Evolutionary conservation across 306 rosid genomes (phyloP).

Genomic region (Mimosa bimucronata): DNA sequence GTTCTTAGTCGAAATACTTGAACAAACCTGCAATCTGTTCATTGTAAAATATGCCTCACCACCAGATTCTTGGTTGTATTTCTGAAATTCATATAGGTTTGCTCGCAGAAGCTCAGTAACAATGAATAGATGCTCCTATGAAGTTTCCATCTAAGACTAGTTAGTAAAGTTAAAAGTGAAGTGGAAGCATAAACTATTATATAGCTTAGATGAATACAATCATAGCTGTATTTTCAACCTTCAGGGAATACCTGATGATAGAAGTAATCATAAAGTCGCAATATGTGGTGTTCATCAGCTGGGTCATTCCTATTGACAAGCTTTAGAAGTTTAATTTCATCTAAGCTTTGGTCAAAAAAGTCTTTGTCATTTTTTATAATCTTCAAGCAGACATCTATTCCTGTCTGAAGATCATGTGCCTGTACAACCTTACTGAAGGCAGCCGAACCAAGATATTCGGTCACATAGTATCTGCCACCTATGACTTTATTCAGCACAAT

Average conservation of each 20-base stretch:
- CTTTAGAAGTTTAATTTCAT: constrained; percentile 96
- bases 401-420: constrained; percentile 92
- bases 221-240: constrained; percentile 4
- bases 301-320: constrained; percentile 94
- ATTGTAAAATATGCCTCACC: constrained; percentile 84
- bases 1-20: constrained; percentile 27
- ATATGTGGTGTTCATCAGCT: constrained; percentile 70
- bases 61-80: constrained; percentile 91
- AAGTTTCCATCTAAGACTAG: constrained; percentile 31
- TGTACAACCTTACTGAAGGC: constrained; percentile 96
- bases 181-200: constrained; percentile 8
- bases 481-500: constrained; percentile 79
- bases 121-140: constrained; percentile 95
- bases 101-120: constrained; percentile 95
- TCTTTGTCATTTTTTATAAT: constrained; percentile 97
- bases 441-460: constrained; percentile 95
- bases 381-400: constrained; percentile 94
- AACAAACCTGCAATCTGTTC: constrained; percentile 86
- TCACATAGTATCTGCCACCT: constrained; percentile 86
- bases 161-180: constrained; percentile 16
- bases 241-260: constrained; percentile 76
- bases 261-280: constrained; percentile 96
- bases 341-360: constrained; percentile 95
- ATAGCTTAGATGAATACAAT: constrained; percentile 17
- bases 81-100: constrained; percentile 93